Conservation (phyloP, 306 rosid species). For the Citrullus colocynthis region DNA sequence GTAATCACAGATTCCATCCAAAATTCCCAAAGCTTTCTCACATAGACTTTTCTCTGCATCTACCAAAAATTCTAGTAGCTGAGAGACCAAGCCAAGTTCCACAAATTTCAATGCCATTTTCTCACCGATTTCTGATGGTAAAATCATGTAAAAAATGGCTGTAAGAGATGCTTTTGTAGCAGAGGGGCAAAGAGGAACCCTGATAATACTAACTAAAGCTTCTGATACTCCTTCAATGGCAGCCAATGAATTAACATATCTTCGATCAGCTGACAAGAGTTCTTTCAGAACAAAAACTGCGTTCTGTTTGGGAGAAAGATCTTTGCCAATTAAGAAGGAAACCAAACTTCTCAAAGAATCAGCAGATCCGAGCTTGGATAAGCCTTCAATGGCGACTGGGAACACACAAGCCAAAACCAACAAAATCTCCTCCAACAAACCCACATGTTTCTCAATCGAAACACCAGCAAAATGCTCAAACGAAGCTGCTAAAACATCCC, state of each 20-base stretch:
- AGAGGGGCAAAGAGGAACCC: conserved; percentile 26
- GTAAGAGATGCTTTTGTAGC: conserved; percentile 55
- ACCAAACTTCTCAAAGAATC: conserved; percentile 30
- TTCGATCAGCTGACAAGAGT: conserved; percentile 18
- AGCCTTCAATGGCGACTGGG: conserved; percentile 32
- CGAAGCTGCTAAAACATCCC: conserved; percentile 25
- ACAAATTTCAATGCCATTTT: conserved; percentile 23
- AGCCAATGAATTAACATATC: conserved; percentile 20
- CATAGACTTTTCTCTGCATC: conserved; percentile 48
- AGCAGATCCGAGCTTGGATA: conserved; percentile 27
- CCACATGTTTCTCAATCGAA: conserved; percentile 19
- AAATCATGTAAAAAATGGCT: conserved; percentile 37
- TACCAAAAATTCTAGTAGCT: conserved; percentile 40
- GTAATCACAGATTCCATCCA: conserved; percentile 42
- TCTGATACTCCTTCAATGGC: conserved; percentile 40
- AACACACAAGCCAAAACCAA: conserved; percentile 22
- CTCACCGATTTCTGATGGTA: conserved; percentile 12
- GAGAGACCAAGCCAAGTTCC: conserved; percentile 57
- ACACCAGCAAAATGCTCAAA: conserved; percentile 33
- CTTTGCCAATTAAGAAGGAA: conserved; percentile 33
- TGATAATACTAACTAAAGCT: conserved; percentile 39
- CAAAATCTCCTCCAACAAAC: conserved; percentile 41
- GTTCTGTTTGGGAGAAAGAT: conserved; percentile 41
- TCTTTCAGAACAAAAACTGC: conserved; percentile 46
- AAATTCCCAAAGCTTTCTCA: conserved; percentile 56